These are phyloP conservation scores for Tubosaeta sp. DNA, from an alignment of 768 basidiomycete species.

Conservation along the genomic window DNA sequence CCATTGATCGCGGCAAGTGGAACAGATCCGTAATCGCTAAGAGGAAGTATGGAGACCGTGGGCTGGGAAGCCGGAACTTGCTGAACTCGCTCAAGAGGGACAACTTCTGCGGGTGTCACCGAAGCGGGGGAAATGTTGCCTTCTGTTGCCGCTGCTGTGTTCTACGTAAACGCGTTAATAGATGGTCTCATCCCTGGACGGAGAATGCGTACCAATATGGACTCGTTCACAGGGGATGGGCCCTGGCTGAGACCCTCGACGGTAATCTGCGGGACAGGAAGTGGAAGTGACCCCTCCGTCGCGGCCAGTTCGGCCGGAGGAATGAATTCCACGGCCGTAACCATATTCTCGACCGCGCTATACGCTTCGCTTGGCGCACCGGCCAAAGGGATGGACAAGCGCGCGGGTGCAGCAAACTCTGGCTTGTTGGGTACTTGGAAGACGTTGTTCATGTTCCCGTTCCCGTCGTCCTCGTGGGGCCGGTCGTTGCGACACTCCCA, in stretches of 20 bases:
- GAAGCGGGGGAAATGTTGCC: constrained; percentile 7
- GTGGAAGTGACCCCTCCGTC: constrained; percentile 8
- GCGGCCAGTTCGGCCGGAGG: constrained; percentile 9
- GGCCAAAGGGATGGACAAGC: constrained; percentile 13
- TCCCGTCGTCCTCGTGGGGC: constrained; percentile 56
- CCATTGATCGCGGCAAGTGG: constrained; percentile 10
- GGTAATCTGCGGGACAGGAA: constrained; percentile 17
- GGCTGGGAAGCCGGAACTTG: constrained; percentile 14
- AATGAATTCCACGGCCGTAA: constrained; percentile 24
- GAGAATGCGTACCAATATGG: constrained; percentile 12
- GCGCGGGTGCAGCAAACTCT: constrained; percentile 4
- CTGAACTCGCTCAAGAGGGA: not conserved
- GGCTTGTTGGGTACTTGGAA: constrained; percentile 50
- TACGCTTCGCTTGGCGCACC: not conserved
- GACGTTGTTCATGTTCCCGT: constrained; percentile 71
- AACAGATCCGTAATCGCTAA: constrained; percentile 32
- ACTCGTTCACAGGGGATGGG: constrained; percentile 27
- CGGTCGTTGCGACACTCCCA: constrained; percentile 55
- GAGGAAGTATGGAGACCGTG: constrained; percentile 32
- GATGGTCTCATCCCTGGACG: not conserved
- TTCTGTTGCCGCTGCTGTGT: constrained; percentile 22
- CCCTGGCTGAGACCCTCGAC: constrained; percentile 10
- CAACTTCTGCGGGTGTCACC: not conserved
- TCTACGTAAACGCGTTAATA: constrained; percentile 4
- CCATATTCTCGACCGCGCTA: constrained; percentile 20